Conservation (phyloP, 257 asterid genomes). For the Osmanthus fragrans region DNA sequence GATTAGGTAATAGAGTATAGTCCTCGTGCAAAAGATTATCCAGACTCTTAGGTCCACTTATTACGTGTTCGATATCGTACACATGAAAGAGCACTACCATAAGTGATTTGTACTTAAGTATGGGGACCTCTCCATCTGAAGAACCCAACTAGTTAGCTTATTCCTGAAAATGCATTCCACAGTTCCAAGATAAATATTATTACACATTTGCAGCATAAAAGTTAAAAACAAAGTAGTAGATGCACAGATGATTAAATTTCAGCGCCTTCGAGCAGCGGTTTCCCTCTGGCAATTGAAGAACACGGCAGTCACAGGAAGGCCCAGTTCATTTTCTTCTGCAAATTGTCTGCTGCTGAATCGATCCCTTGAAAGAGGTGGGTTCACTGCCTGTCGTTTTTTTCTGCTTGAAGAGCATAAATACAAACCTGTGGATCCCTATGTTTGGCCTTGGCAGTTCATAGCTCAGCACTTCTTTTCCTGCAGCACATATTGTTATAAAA, state of each 20-base stretch:
- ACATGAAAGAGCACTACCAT: not conserved
- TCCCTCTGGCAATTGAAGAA: constrained; percentile 94
- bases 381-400: constrained; percentile 43
- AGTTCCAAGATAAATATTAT: not conserved
- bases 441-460: constrained; percentile 82
- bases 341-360: constrained; percentile 61
- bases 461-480: constrained; percentile 75
- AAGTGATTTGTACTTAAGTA: not conserved
- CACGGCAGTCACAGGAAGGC: constrained; percentile 75
- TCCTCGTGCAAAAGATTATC: no score
- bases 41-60: no score
- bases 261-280: constrained; percentile 79
- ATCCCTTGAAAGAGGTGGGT: constrained; percentile 45
- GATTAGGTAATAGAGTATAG: no score
- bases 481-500: not conserved
- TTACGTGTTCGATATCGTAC: no score
- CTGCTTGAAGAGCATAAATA: constrained; percentile 70
- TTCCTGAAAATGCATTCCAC: not conserved
- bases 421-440: constrained; percentile 87
- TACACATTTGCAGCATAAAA: not conserved
- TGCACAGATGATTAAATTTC: not conserved
- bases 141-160: not conserved
- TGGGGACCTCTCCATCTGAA: not conserved
- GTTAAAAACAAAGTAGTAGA: not conserved
- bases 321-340: constrained; percentile 61